Evolutionary conservation across 306 rosid species (phyloP).

Genomic region (Carpinus viminea): DNA sequence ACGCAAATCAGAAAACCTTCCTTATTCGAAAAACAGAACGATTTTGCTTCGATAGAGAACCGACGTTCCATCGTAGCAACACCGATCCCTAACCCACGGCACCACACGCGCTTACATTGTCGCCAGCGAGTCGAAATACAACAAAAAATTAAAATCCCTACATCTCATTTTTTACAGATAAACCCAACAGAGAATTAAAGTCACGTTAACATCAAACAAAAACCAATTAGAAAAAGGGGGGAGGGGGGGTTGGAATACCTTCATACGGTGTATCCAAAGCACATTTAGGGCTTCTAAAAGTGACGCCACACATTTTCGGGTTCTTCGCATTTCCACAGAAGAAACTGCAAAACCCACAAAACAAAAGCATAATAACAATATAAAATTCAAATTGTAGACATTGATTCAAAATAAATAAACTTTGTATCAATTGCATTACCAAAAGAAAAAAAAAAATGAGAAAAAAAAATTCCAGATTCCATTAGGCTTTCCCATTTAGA

Average conservation of each 20-base stretch:
- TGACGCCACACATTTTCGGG: slow-evolving; percentile 6
- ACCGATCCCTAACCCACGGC: no score
- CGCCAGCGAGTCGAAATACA: no score
- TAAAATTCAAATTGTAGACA: not conserved
- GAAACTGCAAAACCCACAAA: slow-evolving; percentile 35
- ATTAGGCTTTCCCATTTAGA: not conserved
- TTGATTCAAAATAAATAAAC: not conserved
- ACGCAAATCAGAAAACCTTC: no score
- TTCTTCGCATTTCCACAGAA: slow-evolving; percentile 36
- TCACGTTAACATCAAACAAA: no score
- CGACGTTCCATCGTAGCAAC: no score
- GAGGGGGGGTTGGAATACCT: slow-evolving; percentile 41
- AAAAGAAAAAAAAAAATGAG: no score
- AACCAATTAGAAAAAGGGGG: no score
- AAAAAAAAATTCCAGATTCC: not conserved
- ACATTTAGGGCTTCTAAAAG: slow-evolving; percentile 46
- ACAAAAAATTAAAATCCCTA: not conserved
- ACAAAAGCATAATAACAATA: not conserved
- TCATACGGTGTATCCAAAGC: slow-evolving; percentile 71
- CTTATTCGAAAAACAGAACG: no score
- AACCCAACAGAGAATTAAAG: not conserved
- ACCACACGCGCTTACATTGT: no score
- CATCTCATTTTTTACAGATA: not conserved
- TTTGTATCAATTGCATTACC: no score
- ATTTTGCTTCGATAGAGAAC: no score